These are phyloP conservation scores for Salix arbutifolia DNA, from an alignment of 345 rosid genomes.

Conservation along the genomic window DNA sequence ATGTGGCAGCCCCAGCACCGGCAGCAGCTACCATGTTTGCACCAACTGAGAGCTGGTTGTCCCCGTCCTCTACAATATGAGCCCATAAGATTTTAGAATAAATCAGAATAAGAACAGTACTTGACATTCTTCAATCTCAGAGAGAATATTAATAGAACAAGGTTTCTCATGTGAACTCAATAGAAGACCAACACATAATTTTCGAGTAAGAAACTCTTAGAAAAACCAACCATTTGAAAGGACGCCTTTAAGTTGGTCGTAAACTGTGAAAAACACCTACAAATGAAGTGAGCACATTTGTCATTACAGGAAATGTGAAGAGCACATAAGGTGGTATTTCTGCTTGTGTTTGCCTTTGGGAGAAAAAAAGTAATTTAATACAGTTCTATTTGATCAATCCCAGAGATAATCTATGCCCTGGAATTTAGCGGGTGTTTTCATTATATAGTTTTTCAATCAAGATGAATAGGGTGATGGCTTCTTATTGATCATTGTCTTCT, in stretches of 20 bases:
- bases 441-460: background rate
- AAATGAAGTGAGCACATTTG: slow-evolving; percentile 24
- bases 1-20: slow-evolving; percentile 91
- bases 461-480: background rate
- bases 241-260: slow-evolving; percentile 66
- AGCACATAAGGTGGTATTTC: slow-evolving; percentile 8
- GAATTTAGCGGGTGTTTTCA: background rate
- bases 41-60: slow-evolving; percentile 52
- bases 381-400: slow-evolving; percentile 1
- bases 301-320: slow-evolving; percentile 15
- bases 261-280: slow-evolving; percentile 88
- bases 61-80: slow-evolving; percentile 40
- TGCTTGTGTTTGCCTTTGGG: background rate
- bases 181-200: background rate
- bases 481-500: background rate
- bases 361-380: background rate
- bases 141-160: slow-evolving; percentile 1
- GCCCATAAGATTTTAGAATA: slow-evolving; percentile 8
- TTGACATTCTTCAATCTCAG: background rate
- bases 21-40: slow-evolving; percentile 90
- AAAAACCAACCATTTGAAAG: slow-evolving; percentile 65
- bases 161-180: background rate
- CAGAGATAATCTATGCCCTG: background rate
- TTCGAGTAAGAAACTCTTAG: slow-evolving; percentile 8
- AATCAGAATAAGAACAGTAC: background rate